Evolutionary conservation across 768 basidiomycete genomes (phyloP).

Genomic region (Leccinellum albellum): DNA sequence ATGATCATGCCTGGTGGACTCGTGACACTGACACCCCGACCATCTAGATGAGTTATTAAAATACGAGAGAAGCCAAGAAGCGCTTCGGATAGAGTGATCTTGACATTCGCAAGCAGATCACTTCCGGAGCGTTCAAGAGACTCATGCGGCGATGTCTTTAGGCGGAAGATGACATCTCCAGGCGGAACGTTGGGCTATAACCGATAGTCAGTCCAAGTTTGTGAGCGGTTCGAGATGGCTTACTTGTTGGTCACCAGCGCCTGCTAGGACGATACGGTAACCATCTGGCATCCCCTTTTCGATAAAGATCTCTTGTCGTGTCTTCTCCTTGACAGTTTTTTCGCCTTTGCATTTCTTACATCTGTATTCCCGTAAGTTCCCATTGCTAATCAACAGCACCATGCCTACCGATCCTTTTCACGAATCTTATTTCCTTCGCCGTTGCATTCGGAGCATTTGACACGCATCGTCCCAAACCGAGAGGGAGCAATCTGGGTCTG

Average conservation of each 20-base stretch:
- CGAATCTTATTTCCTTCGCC: conserved; percentile 68
- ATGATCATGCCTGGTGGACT: conserved; percentile 76
- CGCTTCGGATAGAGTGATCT: conserved; percentile 90
- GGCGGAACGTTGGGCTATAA: conserved; percentile 79
- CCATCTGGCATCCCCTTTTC: conserved; percentile 84
- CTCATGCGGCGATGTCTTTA: conserved; percentile 64
- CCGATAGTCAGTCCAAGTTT: conserved; percentile 4
- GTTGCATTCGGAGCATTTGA: conserved; percentile 64
- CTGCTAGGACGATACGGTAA: conserved; percentile 83
- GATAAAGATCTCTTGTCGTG: conserved; percentile 79
- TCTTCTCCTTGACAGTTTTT: conserved; percentile 82
- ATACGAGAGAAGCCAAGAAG: conserved; percentile 93
- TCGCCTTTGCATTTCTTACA: conserved; percentile 96
- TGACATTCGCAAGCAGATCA: conserved; percentile 75
- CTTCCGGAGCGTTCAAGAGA: conserved; percentile 82
- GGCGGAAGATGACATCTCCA: conserved; percentile 86
- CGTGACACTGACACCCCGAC: conserved; percentile 78
- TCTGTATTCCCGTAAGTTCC: conserved; percentile 37
- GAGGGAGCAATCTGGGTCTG: conserved; percentile 52
- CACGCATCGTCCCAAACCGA: conserved; percentile 48
- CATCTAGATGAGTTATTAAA: conserved; percentile 88
- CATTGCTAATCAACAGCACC: background rate
- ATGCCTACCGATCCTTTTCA: conserved; percentile 75
- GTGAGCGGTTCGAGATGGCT: conserved; percentile 5
- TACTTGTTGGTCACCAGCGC: conserved; percentile 90